Conservation (phyloP, 768 basidiomycete genomes). For the Collybia nuda region DNA sequence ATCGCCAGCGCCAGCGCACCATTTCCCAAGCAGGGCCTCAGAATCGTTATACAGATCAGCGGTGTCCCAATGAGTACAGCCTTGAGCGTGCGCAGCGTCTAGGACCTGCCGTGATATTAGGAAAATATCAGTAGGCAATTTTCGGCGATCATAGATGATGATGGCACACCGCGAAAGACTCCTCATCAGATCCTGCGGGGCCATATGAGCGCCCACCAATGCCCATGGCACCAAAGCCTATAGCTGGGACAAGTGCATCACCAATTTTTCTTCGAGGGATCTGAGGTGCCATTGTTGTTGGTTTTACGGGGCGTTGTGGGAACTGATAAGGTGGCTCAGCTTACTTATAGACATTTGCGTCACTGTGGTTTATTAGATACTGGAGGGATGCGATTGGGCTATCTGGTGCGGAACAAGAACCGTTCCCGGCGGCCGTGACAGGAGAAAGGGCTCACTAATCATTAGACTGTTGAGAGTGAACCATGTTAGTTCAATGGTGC, state of each 20-base stretch:
- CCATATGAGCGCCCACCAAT: conserved; percentile 48
- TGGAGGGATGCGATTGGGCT: too few relatives aligned
- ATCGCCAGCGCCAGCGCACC: background rate
- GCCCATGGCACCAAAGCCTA: conserved; percentile 67
- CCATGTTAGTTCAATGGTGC: too few relatives aligned
- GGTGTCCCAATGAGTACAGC: conserved; percentile 22
- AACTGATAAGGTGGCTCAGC: too few relatives aligned
- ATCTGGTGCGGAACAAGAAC: too few relatives aligned
- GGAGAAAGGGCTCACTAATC: too few relatives aligned
- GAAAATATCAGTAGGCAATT: background rate
- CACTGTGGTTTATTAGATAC: too few relatives aligned
- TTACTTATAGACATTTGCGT: too few relatives aligned
- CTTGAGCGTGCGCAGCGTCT: conserved; percentile 38
- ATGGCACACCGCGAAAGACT: conserved; percentile 51
- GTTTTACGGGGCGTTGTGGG: background rate
- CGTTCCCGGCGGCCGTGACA: too few relatives aligned
- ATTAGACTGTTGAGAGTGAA: too few relatives aligned
- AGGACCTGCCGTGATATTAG: conserved; percentile 27
- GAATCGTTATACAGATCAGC: conserved; percentile 3
- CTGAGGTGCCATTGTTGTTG: conserved; percentile 5
- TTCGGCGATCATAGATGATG: background rate
- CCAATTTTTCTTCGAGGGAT: conserved; percentile 38
- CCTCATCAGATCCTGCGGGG: conserved; percentile 46
- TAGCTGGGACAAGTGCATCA: conserved; percentile 40
- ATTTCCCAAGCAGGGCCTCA: conserved; percentile 6